A percentile compares a stretch with the other conserved stretches of the same genome.
phyloP scores from a whole-genome alignment of 2,329 filamentous ascomycete genomes.

The Xylaria sp. region DNA sequence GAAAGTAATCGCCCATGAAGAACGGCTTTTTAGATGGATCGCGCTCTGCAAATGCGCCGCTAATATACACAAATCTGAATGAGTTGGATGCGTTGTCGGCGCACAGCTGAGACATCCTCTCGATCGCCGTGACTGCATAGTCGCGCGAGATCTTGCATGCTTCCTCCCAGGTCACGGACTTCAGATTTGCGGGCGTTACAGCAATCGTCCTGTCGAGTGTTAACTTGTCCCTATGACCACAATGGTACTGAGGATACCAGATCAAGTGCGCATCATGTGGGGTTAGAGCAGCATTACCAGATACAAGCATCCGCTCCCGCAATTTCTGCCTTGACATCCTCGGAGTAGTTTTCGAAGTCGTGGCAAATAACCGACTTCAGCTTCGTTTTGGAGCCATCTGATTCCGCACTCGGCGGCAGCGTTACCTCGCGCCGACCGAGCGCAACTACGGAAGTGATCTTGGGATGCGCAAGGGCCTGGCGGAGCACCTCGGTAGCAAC shows the following conservation, averaged over 20 bases:
- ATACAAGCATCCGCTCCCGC: constrained; percentile 34
- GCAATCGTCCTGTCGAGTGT: background rate
- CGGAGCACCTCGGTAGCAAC: background rate
- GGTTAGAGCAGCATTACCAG: constrained; percentile 28
- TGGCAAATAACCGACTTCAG: constrained; percentile 31
- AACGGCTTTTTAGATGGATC: background rate
- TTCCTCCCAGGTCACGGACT: constrained; percentile 25
- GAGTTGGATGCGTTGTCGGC: constrained; percentile 19
- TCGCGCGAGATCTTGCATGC: constrained; percentile 33
- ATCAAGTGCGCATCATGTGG: background rate
- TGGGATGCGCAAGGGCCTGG: background rate
- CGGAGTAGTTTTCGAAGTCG: constrained; percentile 32
- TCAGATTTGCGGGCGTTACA: background rate
- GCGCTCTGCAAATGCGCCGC: constrained; percentile 20
- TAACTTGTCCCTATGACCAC: background rate
- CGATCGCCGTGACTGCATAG: constrained; percentile 31
- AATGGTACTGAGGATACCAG: background rate
- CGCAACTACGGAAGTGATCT: background rate
- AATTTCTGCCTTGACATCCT: constrained; percentile 30
- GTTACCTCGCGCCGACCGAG: background rate
- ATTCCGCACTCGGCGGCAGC: background rate
- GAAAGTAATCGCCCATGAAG: too few relatives aligned
- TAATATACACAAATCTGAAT: constrained; percentile 37
- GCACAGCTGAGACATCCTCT: constrained; percentile 24
- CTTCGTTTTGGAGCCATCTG: constrained; percentile 19